Base-by-base conservation (phyloP, 805 yeast genomes). In the Wickerhamiella sergipiensis region DNA sequence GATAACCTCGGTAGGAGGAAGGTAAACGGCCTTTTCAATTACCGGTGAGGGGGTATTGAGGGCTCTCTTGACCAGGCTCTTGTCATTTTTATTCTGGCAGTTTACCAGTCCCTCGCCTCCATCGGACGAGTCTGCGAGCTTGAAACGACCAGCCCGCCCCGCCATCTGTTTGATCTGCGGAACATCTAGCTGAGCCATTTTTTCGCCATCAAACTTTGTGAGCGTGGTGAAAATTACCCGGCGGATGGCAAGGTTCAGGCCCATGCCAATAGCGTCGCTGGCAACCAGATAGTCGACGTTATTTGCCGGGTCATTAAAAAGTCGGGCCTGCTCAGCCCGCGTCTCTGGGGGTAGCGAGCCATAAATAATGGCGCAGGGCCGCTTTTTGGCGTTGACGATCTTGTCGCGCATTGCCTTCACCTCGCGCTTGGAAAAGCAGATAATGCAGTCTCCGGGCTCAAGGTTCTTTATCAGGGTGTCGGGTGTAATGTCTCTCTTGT, bases 181-280 rank as follows among this genome's bases (percentile, higher is more conserved):
- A 3, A 75, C 67, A 0, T 83, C 70, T 29, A 92, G 64, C 1
- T 63, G 63, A 4, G 52, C 46, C 8, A 65, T 66, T 15, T 64
- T 66, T 13, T 59, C 62, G 6, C 97, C 97, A 61, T 87, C 78
- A 58, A 76, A 89, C 65, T 92, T 92, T 47, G 64, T 63, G 24
- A 76, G 69, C 0, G 81, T 73, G 17, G 83, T 77, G 62, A 92
- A 89, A 1, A 92, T 75, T 5, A 92, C 76, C 53, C 97, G 70
- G 52, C 80, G 78, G 56, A 92, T 89, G 23, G 85, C 81, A 60
- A 92, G 71, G 61, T 92, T 92, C 50, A 92, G 72, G 0, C 98
- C 98, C 97, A 92, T 90, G 1, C 98, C 98, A 55, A 92, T 80
- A 0, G 98, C 98, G 69, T 92, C 97, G 2, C 95, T 85, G 1